Conservation (phyloP, 2,329 filamentous ascomycete species). For the Monosporascus sp. region DNA sequence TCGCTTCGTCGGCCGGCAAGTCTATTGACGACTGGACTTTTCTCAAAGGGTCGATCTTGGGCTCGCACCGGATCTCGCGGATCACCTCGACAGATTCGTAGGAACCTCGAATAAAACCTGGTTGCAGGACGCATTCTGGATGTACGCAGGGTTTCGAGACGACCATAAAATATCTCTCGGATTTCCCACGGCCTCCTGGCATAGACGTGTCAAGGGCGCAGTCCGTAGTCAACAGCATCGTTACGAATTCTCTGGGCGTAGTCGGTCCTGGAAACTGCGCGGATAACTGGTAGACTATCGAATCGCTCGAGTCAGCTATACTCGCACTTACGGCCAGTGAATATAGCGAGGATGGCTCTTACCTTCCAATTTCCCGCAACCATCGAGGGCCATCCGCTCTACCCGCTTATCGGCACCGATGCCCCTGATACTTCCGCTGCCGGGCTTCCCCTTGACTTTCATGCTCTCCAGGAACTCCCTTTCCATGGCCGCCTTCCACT, state of each 20-base stretch:
- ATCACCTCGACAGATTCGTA: constrained; percentile 94
- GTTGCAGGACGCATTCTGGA: constrained; percentile 61
- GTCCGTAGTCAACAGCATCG: constrained; percentile 66
- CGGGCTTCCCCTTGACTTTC: constrained; percentile 62
- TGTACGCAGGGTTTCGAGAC: constrained; percentile 81
- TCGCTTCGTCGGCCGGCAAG: constrained; percentile 25
- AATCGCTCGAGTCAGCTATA: constrained; percentile 9
- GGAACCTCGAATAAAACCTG: constrained; percentile 73
- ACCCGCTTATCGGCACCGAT: constrained; percentile 76
- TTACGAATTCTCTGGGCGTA: constrained; percentile 81
- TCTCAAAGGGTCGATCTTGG: constrained; percentile 26
- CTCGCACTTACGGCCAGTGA: background rate
- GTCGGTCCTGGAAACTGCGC: constrained; percentile 89
- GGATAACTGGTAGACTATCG: constrained; percentile 72
- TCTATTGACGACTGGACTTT: constrained; percentile 41
- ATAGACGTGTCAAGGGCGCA: constrained; percentile 35
- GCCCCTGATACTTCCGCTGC: constrained; percentile 72
- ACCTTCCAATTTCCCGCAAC: constrained; percentile 60
- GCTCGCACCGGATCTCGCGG: constrained; percentile 64
- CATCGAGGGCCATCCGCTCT: constrained; percentile 54
- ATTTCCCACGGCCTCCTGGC: constrained; percentile 20
- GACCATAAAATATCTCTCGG: constrained; percentile 72
- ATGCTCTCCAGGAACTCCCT: constrained; percentile 76
- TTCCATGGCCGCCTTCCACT: constrained; percentile 72
- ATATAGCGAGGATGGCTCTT: constrained; percentile 10